A percentile compares a stretch with the other conserved stretches of the same genome.
phyloP scores from a whole-genome alignment of 2,329 filamentous ascomycete genomes.

The Colletotrichum euphorbiae region DNA sequence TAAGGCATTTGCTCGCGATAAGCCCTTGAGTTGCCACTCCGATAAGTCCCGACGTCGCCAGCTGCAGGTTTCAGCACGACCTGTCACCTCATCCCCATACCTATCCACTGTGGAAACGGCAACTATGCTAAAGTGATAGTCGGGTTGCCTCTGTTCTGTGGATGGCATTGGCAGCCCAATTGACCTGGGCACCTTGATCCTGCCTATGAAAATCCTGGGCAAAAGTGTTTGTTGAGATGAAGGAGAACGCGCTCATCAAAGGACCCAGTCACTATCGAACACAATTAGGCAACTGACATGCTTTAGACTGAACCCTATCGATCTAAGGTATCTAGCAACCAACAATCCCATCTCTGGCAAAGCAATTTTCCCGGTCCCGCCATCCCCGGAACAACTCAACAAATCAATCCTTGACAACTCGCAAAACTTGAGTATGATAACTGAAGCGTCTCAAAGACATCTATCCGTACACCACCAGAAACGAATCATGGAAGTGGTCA shows the following conservation, averaged over 20 bases:
- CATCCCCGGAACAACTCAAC: neutral
- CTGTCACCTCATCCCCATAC: too few relatives aligned
- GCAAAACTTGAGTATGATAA: neutral
- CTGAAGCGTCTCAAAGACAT: neutral
- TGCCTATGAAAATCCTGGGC: neutral
- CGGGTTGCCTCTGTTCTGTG: neutral
- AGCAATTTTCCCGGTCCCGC: constrained; percentile 5
- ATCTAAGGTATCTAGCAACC: constrained; percentile 24
- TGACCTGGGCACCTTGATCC: neutral
- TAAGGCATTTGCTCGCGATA: constrained; percentile 18
- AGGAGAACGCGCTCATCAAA: neutral
- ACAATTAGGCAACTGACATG: constrained; percentile 26
- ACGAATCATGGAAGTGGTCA: neutral
- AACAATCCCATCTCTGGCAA: constrained; percentile 22
- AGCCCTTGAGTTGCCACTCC: constrained; percentile 25
- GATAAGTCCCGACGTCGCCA: constrained; percentile 30
- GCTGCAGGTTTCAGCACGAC: constrained; percentile 13
- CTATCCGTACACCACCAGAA: neutral
- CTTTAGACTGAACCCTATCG: constrained; percentile 23
- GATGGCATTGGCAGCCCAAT: neutral
- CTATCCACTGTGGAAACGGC: constrained; percentile 23
- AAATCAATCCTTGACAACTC: constrained; percentile 11
- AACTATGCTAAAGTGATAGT: neutral
- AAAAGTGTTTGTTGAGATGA: neutral
- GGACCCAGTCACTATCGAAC: neutral